Conservation (phyloP, 106 monocot species). For the Alisma plantagoaquatica region DNA sequence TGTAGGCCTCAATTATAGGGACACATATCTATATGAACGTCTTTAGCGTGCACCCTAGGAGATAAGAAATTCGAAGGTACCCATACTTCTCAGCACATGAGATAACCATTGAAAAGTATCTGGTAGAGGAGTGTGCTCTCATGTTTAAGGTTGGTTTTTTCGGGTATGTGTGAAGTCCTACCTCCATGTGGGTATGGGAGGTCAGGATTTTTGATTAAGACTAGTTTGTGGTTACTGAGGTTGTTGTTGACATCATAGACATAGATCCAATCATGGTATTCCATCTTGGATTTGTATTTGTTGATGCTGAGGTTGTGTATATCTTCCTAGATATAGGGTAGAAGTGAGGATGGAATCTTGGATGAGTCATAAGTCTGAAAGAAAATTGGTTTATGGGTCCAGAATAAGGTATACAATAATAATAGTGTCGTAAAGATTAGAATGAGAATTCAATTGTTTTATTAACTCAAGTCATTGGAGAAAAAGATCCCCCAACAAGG, state of each 20-base stretch:
- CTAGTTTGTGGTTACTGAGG: slow-evolving; percentile 26
- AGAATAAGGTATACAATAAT: no score
- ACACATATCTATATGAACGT: slow-evolving; percentile 20
- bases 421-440: no score
- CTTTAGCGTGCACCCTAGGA: slow-evolving; percentile 51
- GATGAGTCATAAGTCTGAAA: slow-evolving; percentile 3
- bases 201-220: slow-evolving; percentile 36
- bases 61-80: slow-evolving; percentile 66
- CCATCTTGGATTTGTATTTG: not conserved
- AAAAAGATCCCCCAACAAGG: slow-evolving; percentile 67
- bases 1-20: slow-evolving; percentile 24
- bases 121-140: slow-evolving; percentile 32
- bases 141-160: slow-evolving; percentile 38
- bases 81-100: slow-evolving; percentile 79
- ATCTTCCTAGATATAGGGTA: not conserved
- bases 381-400: not conserved
- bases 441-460: no score
- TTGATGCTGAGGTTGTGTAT: not conserved
- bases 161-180: slow-evolving; percentile 32
- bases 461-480: slow-evolving; percentile 39
- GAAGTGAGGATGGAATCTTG: not conserved
- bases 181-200: slow-evolving; percentile 59
- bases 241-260: slow-evolving; percentile 57
- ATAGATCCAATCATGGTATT: slow-evolving; percentile 44
- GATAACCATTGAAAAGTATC: slow-evolving; percentile 40